Evolutionary conservation across 768 basidiomycete species (phyloP), one percentile per base, ranked within the genome.

Genomic region (Suillus fuscotomentosus): DNA sequence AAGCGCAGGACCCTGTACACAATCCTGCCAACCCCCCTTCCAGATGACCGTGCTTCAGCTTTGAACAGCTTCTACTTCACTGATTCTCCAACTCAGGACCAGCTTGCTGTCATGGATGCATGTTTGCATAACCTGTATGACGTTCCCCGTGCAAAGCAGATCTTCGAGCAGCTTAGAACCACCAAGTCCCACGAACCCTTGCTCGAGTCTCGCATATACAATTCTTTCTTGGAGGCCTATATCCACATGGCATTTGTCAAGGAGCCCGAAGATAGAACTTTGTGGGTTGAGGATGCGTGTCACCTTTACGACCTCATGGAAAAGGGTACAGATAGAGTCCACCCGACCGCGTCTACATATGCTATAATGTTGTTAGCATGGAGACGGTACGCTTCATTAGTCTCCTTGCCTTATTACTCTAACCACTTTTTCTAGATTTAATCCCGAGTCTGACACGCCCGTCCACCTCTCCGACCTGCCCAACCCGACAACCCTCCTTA

Each of bases 111-210:
- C 67, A 91, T 96, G 77, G 88, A 91, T 69, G 92, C 93, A 5
- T 96, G 95, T 72, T 77, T 96, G 14, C 83, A 89, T 73, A 85
- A 90, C 66, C 71, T 86, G 3, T 87, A 89, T 73, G 92, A 95
- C 72, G 86, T 95, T 0, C 80, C 83, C 0, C 89, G 95, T 6
- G 94, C 94, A 8, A 86, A 86, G 67, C 78, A 80, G 43, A 84
- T 96, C 27, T 94, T 95, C 67, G 84, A 86, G 55, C 80, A 82
- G 10, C 75, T 95, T 43, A 84, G 89, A 7, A 74, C 76, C 66
- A 67, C 74, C 0, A 63, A 75, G 0, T 68, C 83, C 1, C 79
- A 80, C 0, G 79, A 85, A 5, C 78, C 81, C 5, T 70, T 91
- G 17, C 70, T 87, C 24, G 79, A 84, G 13, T 61, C 70, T 3